phyloP scores from a whole-genome alignment of 495 filamentous ascomycete genomes.

The Darksidea phi region DNA sequence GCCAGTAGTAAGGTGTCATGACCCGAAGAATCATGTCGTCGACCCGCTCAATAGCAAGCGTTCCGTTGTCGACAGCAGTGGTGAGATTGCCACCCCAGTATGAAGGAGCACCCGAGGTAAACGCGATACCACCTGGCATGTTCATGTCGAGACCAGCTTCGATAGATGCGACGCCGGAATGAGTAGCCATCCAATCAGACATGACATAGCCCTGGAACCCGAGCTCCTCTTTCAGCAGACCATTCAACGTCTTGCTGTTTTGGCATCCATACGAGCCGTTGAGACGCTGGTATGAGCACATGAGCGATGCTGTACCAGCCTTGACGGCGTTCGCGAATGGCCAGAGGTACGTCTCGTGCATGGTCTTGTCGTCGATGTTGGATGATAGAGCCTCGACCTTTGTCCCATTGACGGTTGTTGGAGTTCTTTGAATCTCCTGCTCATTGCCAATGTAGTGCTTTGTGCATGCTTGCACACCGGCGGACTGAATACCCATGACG shows the following conservation, averaged over 20 bases:
- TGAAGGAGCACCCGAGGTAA: conserved; percentile 16
- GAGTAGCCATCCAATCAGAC: conserved; percentile 40
- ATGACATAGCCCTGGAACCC: conserved; percentile 55
- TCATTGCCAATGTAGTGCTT: conserved; percentile 40
- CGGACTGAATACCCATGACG: conserved; percentile 55
- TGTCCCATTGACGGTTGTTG: conserved; percentile 7
- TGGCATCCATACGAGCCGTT: conserved; percentile 41
- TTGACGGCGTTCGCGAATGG: conserved; percentile 41
- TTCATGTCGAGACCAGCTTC: conserved; percentile 41
- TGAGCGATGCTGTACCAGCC: conserved; percentile 36
- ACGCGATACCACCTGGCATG: conserved; percentile 40
- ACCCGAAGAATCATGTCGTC: conserved; percentile 42
- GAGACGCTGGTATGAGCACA: conserved; percentile 47
- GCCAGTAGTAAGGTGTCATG: conserved; percentile 42
- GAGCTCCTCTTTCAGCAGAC: conserved; percentile 54
- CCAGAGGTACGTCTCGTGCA: conserved; percentile 45
- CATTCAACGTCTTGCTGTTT: conserved; percentile 46
- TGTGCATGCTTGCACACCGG: conserved; percentile 49
- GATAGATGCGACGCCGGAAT: conserved; percentile 31
- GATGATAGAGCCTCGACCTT: conserved; percentile 26
- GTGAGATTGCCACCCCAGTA: conserved; percentile 42
- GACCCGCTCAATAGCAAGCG: conserved; percentile 28
- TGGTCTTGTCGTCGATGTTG: conserved; percentile 42
- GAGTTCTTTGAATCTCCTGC: conserved; percentile 36
- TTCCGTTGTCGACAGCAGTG: conserved; percentile 37